Evolutionary conservation across 306 rosid species (phyloP).

Genomic region (Vicia faba): DNA sequence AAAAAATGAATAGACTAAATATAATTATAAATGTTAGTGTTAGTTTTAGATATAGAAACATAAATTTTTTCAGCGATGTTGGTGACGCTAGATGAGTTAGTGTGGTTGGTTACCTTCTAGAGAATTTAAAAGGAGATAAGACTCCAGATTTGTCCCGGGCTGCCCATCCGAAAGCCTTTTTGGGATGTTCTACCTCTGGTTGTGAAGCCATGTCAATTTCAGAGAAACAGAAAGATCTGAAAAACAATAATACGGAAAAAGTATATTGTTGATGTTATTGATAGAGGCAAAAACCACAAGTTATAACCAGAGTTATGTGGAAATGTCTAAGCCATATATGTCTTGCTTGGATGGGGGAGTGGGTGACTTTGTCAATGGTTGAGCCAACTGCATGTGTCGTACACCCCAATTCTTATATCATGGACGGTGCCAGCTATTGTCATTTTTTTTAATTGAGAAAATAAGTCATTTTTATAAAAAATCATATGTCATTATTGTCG

Average conservation of each 20-base stretch:
- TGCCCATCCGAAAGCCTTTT: conserved; percentile 52
- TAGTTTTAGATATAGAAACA: too few relatives aligned
- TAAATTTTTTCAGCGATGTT: too few relatives aligned
- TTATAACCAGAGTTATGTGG: conserved; percentile 3
- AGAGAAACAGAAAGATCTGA: not conserved
- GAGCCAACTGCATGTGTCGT: not conserved
- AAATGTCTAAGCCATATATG: not conserved
- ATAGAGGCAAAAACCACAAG: not conserved
- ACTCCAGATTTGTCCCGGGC: conserved; percentile 45
- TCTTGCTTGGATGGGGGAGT: not conserved
- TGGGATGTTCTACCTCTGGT: conserved; percentile 43
- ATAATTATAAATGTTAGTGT: too few relatives aligned
- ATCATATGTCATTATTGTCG: too few relatives aligned
- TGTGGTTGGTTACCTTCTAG: conserved; percentile 40
- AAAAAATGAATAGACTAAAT: too few relatives aligned
- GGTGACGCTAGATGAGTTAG: not conserved
- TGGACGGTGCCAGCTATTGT: not conserved
- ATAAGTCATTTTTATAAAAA: too few relatives aligned
- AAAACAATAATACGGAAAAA: not conserved
- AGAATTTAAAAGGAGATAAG: conserved; percentile 58
- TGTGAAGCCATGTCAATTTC: conserved; percentile 31
- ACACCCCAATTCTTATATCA: not conserved
- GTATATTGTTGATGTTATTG: not conserved
- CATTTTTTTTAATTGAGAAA: not conserved
- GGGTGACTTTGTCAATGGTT: not conserved